Base-by-base conservation (phyloP, 805 yeast species). In the Kluyveromyces wickerhamii region DNA sequence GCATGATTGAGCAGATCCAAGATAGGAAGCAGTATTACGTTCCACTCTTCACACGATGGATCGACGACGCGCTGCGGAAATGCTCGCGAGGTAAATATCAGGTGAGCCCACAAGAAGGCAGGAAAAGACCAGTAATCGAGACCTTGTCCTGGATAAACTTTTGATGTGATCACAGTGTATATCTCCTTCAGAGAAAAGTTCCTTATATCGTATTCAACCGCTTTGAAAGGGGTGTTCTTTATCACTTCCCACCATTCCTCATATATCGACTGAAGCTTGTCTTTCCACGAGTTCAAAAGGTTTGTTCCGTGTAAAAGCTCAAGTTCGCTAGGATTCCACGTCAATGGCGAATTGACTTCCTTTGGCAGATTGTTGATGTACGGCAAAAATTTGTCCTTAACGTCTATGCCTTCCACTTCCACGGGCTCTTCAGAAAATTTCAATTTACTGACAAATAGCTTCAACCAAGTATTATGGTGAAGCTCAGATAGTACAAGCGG, bases 1-100 rank as follows among this genome's bases (percentile, higher is more conserved):
- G 69, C 60, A 58, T 87, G 96, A 49, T 88, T 87, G 36, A 87
- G 54, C 17, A 85, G 59, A 52, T 87, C 96, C 4, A 87, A 61
- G 7, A 88, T 50, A 0, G 96, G 96, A 13, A 86, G 52, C 8
- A 88, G 62, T 67, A 88, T 77, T 7, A 84, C 79, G 32, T 66
- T 67, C 4, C 54, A 57, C 15, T 47, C 49, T 9, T 57, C 48
- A 29, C 67, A 69, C 1, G 48, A 53, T 14, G 54, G 44, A 7
- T 55, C 54, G 3, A 65, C 47, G 4, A 65, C 54, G 23, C 61
- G 57, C 35, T 76, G 72, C 0, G 96, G 96, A 53, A 87, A 87
- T 1, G 94, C 77, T 44, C 96, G 68, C 1, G 95, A 79, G 19
- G 80, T 71, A 42, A 83, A 66, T 11, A 86, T 78, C 20, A 74